Base-by-base conservation (phyloP, 768 basidiomycete species). In the Trametes villosa region DNA sequence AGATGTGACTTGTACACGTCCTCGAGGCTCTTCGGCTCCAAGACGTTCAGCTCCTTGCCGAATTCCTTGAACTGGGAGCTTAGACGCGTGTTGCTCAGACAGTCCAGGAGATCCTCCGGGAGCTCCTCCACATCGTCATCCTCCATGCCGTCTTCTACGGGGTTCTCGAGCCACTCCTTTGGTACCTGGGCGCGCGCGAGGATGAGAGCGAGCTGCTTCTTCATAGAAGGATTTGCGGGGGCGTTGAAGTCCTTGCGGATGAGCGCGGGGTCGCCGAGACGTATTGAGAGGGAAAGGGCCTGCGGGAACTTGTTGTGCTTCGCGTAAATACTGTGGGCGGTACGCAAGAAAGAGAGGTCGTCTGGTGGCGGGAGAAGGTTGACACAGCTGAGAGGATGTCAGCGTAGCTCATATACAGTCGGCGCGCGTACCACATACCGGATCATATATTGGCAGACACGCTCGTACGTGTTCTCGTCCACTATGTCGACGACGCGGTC, bases 1-100 rank as follows among this genome's bases (percentile, higher is more conserved):
- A 98, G 79, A 77, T 99, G 96, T 3, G 88, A 86, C 73, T 98
- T 99, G 79, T 99, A 99, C 22, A 98, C 93, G 73, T 98, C 97
- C 70, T 98, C 97, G 51, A 98, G 77, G 49, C 88, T 90, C 79
- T 94, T 95, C 5, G 97, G 83, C 27, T 98, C 96, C 4, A 80
- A 76, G 2, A 96, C 96, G 45, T 89, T 94, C 29, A 99, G 78
- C 74, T 98, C 96, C 72, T 94, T 96, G 18, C 96, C 96, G 68
- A 97, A 98, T 12, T 87, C 87, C 45, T 85, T 85, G 85, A 98
- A 98, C 70, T 88, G 87, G 33, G 80, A 75, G 64, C 92, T 96
- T 27, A 99, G 81, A 53, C 88, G 85, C 11, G 87, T 83, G 71
- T 97, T 98, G 76, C 87, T 91, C 47, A 99, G 77, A 63, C 91